Percentiles rank a stretch among this genome's conserved stretches.
phyloP scores from a whole-genome alignment of 2,329 filamentous ascomycete species.

The Fonsecaea pedrosoi region DNA sequence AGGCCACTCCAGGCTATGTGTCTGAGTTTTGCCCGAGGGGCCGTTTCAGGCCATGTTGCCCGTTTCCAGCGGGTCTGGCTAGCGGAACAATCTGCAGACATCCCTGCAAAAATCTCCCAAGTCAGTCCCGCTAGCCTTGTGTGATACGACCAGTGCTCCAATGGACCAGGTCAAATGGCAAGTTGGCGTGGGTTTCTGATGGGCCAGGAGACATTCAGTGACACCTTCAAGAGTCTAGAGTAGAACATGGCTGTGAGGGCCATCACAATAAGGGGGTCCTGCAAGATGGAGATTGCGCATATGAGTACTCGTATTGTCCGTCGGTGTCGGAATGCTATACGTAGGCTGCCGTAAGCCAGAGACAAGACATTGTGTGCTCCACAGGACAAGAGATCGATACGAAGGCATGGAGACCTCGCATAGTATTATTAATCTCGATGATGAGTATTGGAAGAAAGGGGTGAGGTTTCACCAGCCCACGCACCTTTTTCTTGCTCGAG shows the following conservation, averaged over 20 bases:
- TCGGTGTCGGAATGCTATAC: neutral
- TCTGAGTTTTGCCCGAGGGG: neutral
- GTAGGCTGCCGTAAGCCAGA: neutral
- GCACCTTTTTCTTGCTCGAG: neutral
- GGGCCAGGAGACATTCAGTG: neutral
- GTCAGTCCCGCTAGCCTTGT: slow-evolving; percentile 3
- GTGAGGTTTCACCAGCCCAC: neutral
- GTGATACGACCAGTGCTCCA: neutral
- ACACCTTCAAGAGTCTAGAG: neutral
- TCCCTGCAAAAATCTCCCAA: neutral
- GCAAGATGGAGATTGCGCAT: neutral
- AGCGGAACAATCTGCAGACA: slow-evolving; percentile 6
- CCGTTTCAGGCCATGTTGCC: slow-evolving; percentile 8
- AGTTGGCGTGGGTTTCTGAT: neutral
- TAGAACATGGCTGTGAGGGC: neutral
- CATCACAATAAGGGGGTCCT: neutral
- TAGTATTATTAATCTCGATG: neutral
- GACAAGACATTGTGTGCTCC: neutral
- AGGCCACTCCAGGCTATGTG: neutral
- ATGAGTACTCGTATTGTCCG: neutral
- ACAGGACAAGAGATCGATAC: neutral
- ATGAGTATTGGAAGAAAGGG: neutral
- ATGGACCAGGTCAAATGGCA: neutral
- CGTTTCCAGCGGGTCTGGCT: neutral
- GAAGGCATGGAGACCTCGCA: neutral